Conservation (phyloP, 1,284 basidiomycete species). For the Sutorius eximius region DNA sequence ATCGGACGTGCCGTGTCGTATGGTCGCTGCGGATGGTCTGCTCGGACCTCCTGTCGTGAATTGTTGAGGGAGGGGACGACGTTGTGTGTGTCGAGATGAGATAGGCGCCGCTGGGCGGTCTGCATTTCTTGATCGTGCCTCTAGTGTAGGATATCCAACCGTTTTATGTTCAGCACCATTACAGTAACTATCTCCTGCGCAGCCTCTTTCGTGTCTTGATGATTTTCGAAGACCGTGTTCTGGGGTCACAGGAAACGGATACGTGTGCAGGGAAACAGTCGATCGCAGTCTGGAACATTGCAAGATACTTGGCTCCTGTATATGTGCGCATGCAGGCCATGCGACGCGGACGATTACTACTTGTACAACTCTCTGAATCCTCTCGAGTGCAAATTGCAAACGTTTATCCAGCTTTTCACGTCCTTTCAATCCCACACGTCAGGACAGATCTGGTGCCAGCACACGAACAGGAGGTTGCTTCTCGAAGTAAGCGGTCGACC, state of each 20-base stretch:
- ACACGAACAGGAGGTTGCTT: constrained; percentile 17
- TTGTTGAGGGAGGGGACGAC: neutral
- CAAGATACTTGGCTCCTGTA: neutral
- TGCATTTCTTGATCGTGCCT: neutral
- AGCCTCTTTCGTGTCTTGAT: neutral
- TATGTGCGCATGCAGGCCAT: too few relatives aligned
- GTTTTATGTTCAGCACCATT: neutral
- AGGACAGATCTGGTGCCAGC: constrained; percentile 23
- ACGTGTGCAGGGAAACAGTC: too few relatives aligned
- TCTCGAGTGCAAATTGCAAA: neutral
- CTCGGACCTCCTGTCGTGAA: neutral
- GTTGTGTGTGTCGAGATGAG: neutral
- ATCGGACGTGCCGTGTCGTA: neutral
- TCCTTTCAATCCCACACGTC: neutral
- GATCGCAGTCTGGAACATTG: neutral
- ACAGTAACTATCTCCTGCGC: neutral
- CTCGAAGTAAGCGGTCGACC: constrained; percentile 25
- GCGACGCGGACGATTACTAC: neutral
- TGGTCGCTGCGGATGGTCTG: neutral
- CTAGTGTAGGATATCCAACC: neutral
- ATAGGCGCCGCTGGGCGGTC: neutral
- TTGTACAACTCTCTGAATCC: neutral
- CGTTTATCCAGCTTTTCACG: neutral
- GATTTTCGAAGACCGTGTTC: neutral
- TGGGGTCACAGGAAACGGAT: neutral